These are phyloP conservation scores for Escovopsis sp. DNA, from an alignment of 2,329 filamentous ascomycete species.

Conservation along the genomic window DNA sequence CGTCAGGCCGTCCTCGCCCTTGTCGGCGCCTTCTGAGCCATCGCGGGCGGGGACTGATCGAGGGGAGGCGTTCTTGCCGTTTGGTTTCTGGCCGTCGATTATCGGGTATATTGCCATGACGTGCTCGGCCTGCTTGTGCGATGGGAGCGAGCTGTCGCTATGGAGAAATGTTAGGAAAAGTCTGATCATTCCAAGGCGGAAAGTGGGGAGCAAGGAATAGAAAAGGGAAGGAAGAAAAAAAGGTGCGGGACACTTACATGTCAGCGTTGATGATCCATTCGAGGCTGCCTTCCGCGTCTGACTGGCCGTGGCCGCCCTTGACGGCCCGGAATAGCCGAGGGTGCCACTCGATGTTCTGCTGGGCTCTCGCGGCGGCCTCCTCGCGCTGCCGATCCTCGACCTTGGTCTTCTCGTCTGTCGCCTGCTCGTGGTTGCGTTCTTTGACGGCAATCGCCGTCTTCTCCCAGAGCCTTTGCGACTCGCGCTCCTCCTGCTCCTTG, in stretches of 20 bases:
- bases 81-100: conserved; percentile 55
- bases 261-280: conserved; percentile 90
- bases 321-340: conserved; percentile 73
- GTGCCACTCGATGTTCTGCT: conserved; percentile 73
- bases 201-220: too few species aligned
- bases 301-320: conserved; percentile 51
- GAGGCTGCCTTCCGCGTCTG: conserved; percentile 72
- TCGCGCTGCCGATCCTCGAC: conserved; percentile 87
- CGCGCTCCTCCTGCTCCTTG: conserved; percentile 74
- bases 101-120: conserved; percentile 80
- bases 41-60: conserved; percentile 5
- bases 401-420: conserved; percentile 91
- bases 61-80: conserved; percentile 42
- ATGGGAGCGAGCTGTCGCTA: conserved; percentile 31
- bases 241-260: conserved; percentile 57
- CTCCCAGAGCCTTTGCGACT: conserved; percentile 80
- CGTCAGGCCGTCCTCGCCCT: conserved; percentile 30
- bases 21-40: conserved; percentile 10
- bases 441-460: conserved; percentile 70
- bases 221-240: too few species aligned
- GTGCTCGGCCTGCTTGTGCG: conserved; percentile 61
- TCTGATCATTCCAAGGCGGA: conserved; percentile 6
- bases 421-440: conserved; percentile 70
- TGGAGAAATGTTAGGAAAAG: too few species aligned
- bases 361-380: conserved; percentile 65